Evolutionary conservation across 805 yeast genomes (phyloP), one percentile per base, ranked within the genome.

Genomic region (Yamadazyma nakazawae): DNA sequence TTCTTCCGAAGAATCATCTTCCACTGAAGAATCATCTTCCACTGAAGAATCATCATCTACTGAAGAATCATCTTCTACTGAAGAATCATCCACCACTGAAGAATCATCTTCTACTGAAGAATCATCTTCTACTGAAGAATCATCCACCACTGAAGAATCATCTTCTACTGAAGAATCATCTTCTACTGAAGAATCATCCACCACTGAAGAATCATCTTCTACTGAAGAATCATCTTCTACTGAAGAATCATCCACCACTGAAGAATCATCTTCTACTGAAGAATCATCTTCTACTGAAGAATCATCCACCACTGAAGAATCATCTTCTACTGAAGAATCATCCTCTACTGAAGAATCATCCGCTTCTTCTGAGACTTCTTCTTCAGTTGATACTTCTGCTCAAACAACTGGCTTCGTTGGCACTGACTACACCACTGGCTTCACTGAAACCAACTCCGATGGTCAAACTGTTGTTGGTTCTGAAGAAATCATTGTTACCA

Each of bases 361-460:
- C n/a, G 34, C 16, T 10, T 10, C 39, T 21, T 11, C 37, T 6
- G 9, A 32, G 3, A 19, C 37, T 12, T 25, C 42, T 40, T 13
- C 37, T 3, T 38, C 43, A n/a, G n/a, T n/a, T 17, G 31, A 14
- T 34, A 37, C 21, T 26, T 7, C 40, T 31, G 18, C 40, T 34
- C n/a, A 11, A 11, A 31, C 42, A 37, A 24, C 16, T 31, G 13
- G 28, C 28, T 37, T 40, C 12, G 34, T 40, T 31, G 44, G 43
- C 34, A 47, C 51, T 31, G 49, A 47, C 40, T 55, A 49, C 48
- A 52, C 59, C 40, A 57, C 61, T 26, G 54, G 56, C 7, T 47
- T 48, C 34, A 44, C 49, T 30, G 48, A 47, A 19, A 50, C 59
- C 14, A 43, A 48, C 37, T 24, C 53, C 14, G 52, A 49, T 43